phyloP scores from a whole-genome alignment of 495 filamentous ascomycete species.

The Trichoderma erinaceum region DNA sequence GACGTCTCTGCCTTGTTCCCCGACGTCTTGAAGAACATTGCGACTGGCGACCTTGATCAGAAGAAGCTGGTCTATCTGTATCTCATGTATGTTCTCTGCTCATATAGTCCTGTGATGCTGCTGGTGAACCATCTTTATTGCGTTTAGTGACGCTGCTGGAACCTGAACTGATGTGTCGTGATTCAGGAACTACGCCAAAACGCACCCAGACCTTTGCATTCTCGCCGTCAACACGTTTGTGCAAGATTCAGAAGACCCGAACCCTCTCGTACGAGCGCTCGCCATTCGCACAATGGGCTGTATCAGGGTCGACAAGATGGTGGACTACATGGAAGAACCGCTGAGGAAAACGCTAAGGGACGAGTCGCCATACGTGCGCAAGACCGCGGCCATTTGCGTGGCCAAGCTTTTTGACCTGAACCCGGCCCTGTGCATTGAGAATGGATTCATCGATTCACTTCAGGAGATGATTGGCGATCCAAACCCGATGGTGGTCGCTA shows the following conservation, averaged over 20 bases:
- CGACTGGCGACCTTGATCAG: conserved; percentile 89
- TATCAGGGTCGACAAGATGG: conserved; percentile 98
- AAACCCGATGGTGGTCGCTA: conserved; percentile 98
- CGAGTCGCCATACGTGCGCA: conserved; percentile 96
- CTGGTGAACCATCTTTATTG: neutral
- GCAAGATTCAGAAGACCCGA: conserved; percentile 98
- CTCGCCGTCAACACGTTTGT: conserved; percentile 99
- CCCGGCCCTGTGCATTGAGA: conserved; percentile 85
- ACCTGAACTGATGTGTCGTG: conserved; percentile 21
- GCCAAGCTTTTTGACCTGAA: conserved; percentile 97
- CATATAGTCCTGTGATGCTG: neutral
- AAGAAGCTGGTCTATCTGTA: conserved; percentile 99
- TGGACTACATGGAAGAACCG: conserved; percentile 99
- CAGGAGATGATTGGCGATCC: conserved; percentile 96
- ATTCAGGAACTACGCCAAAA: conserved; percentile 96
- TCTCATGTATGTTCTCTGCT: conserved; percentile 67
- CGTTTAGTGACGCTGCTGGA: neutral
- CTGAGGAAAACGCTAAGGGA: conserved; percentile 93
- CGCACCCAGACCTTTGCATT: conserved; percentile 97
- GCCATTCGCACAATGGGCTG: conserved; percentile 99
- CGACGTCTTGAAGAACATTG: conserved; percentile 98
- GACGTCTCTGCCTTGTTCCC: conserved; percentile 97
- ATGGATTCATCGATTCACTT: conserved; percentile 91
- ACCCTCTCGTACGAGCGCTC: conserved; percentile 88
- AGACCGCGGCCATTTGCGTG: conserved; percentile 96